Percentiles rank a stretch among this genome's conserved stretches.
phyloP scores from a whole-genome alignment of 2,329 filamentous ascomycete genomes.

The Phialocephala sp. region DNA sequence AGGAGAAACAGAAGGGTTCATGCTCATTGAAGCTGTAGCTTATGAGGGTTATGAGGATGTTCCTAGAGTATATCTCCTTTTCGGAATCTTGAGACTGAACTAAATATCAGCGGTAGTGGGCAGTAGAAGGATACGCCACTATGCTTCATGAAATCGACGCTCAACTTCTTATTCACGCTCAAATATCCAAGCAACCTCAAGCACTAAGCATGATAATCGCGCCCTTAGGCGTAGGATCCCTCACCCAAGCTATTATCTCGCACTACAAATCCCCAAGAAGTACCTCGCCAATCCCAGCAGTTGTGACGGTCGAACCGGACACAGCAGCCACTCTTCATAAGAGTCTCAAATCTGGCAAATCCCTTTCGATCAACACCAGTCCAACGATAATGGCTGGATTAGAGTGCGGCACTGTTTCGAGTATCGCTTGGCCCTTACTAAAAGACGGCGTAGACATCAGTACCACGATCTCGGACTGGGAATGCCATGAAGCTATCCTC shows the following conservation, averaged over 20 bases:
- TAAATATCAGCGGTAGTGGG: conserved; percentile 53
- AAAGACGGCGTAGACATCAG: conserved; percentile 50
- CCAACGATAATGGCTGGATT: conserved; percentile 56
- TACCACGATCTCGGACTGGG: conserved; percentile 50
- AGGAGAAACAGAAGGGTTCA: conserved; percentile 16
- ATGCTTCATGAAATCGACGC: conserved; percentile 68
- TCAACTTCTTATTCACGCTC: conserved; percentile 43
- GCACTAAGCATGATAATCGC: conserved; percentile 48
- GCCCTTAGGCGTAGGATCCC: conserved; percentile 75
- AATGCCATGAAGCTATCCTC: conserved; percentile 49
- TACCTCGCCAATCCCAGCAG: conserved; percentile 46
- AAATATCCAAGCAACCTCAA: conserved; percentile 49
- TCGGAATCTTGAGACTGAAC: neutral
- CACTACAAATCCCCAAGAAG: conserved; percentile 56
- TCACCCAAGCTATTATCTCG: conserved; percentile 73
- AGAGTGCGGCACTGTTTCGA: conserved; percentile 55
- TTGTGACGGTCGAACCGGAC: conserved; percentile 75
- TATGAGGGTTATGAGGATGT: conserved; percentile 71
- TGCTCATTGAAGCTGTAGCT: conserved; percentile 73
- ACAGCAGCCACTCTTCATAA: conserved; percentile 64
- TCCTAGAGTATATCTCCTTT: conserved; percentile 47
- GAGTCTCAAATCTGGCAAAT: conserved; percentile 50
- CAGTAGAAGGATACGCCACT: conserved; percentile 78
- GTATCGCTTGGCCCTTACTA: conserved; percentile 53
- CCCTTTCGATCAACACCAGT: conserved; percentile 47